Evolutionary conservation across 306 rosid genomes (phyloP).

Genomic region (Heteromeles arbutifolia): DNA sequence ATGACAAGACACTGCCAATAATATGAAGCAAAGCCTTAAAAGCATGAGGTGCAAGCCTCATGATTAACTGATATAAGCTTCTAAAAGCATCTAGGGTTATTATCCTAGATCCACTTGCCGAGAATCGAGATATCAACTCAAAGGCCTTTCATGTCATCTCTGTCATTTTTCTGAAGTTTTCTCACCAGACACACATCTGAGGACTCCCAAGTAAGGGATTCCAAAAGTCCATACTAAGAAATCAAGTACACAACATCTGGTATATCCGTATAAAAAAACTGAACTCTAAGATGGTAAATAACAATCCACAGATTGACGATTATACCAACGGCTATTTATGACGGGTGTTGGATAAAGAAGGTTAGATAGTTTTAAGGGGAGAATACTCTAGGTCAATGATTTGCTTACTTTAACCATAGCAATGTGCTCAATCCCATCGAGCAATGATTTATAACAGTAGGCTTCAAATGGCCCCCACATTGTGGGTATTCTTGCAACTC

Average conservation of each 20-base stretch:
- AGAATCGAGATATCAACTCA: background rate
- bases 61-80: background rate
- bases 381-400: background rate
- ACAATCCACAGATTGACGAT: constrained; percentile 2
- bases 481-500: constrained; percentile 85
- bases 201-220: background rate
- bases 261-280: background rate
- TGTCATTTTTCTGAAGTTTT: background rate
- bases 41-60: background rate
- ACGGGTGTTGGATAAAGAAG: background rate
- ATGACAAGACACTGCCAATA: background rate
- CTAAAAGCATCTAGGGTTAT: background rate
- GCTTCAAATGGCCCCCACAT: constrained; percentile 91
- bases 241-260: background rate
- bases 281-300: background rate
- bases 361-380: background rate
- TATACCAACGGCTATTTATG: background rate
- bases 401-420: constrained; percentile 92
- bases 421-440: constrained; percentile 92
- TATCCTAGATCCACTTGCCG: background rate
- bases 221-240: background rate
- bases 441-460: constrained; percentile 66
- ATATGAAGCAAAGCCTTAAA: background rate
- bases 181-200: background rate
- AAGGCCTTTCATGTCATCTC: background rate